Base-by-base conservation (phyloP, 768 basidiomycete species). In the Boletus reticulatus region DNA sequence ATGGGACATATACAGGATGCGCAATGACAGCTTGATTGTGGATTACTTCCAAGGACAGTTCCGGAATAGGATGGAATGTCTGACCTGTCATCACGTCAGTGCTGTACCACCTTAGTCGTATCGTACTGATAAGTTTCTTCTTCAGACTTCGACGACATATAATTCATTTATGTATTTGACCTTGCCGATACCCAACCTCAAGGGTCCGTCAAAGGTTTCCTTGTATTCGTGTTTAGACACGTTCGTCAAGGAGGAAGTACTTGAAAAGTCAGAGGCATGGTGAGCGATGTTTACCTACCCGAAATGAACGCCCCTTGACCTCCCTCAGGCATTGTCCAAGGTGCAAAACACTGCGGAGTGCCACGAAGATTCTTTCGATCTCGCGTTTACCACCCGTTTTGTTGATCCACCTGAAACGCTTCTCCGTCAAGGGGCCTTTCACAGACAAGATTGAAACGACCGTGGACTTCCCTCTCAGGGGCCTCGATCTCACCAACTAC, bases 11-110 rank as follows among this genome's bases (percentile, higher is more conserved):
- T 98, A 97, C 79, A 84, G 84, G 69, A 84, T 84, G 76, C 81
- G 92, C 53, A 94, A 98, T 67, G 93, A 99, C 68, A 93, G 90
- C 64, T 73, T 98, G 51, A 88, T 99, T 50, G 97, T 98, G 29
- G 95, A 98, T 72, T 91, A 88, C 67, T 98, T 99, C 78, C 96
- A 98, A 73, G 96, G 96, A 12, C 97, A 98, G 71, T 98, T 97
- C 71, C 79, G 92, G 59, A 98, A 89, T 73, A 80, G 86, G 51
- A 72, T 99, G 73, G 83, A 91, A 64, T 99, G 96, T 71, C 67
- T 94, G 67, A 96, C 89, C 5, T 99, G 96, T 68, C 79, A 85
- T 58, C 91, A 92, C 72, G 95, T 94, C 38, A 39, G 38, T 53
- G 19, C n/a, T 48, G 16, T 13, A 11, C 29, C 36, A 48, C 34